Base-by-base conservation (phyloP, 805 yeast species). In the Saccharomycopsis synnaedendra region DNA sequence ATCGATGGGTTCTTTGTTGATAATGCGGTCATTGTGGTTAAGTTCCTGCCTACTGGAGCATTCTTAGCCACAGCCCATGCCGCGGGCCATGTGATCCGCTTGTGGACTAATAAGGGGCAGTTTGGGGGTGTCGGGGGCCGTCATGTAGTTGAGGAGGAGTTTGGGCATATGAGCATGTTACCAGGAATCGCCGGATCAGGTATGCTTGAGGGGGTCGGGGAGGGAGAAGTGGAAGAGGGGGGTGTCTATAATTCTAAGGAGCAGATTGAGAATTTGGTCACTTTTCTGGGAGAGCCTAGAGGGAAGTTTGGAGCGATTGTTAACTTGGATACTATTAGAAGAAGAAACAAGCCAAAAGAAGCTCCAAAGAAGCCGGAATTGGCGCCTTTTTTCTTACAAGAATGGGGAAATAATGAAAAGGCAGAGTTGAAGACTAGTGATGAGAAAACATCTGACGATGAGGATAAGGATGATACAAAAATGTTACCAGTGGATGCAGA, bases 41-140 rank as follows among this genome's bases (percentile, higher is more conserved):
- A 81, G 58, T 75, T 93, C 54, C 85, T 96, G 10, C 94, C 94
- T 2, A 71, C 79, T 48, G 96, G 96, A 41, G 97, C 93, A 56
- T 77, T 81, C 63, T 70, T 93, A 48, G 97, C 97, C 1, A 89
- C 97, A 0, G 72, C 95, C 0, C 97, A 93, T 64, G 96, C 88
- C 19, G 71, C 78, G 28, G 95, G 93, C 7, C 82, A 84, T 51
- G 98, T 98, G 32, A 80, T 93, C 50, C 78, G 85, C 45, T 67
- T 94, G 48, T 93, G 99, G 99, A 83, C 95, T 5, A 87, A 89
- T 62, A 74, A 81, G 57, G 79, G 96, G 0, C 95, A 87, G 64
- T 88, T 89, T 63, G 74, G 69, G 54, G 79, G 86, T 0, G 72
- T 86, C 11, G 78, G 90, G 0, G 57, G 67, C 2, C 78, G 88